Conservation (phyloP, 1,284 basidiomycete genomes). For the Xerocomus cyaneibrunnescens region DNA sequence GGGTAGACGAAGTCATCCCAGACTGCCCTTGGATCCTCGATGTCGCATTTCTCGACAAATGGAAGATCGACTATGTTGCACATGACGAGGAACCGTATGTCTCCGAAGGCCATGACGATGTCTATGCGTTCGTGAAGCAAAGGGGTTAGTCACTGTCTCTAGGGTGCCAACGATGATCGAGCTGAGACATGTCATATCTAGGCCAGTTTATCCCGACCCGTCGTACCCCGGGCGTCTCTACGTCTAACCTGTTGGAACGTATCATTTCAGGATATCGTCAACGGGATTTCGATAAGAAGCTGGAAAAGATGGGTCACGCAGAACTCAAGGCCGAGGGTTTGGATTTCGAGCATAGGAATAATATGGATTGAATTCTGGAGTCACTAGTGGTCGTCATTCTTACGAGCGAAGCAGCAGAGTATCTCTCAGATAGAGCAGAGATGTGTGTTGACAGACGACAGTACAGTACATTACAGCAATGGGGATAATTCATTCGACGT, state of each 20-base stretch:
- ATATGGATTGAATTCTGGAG: slow-evolving; percentile 4
- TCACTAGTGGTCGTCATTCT: neutral
- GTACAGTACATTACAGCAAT: slow-evolving; percentile 20
- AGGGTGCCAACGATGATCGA: neutral
- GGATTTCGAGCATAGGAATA: slow-evolving; percentile 29
- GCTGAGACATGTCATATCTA: slow-evolving; percentile 33
- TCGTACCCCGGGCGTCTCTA: slow-evolving; percentile 93
- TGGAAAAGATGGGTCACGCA: slow-evolving; percentile 80
- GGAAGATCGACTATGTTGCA: slow-evolving; percentile 94
- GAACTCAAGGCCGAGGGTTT: slow-evolving; percentile 62
- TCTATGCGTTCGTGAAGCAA: slow-evolving; percentile 82
- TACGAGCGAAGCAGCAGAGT: neutral
- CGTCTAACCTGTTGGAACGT: slow-evolving; percentile 88
- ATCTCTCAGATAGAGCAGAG: neutral
- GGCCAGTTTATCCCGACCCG: slow-evolving; percentile 96
- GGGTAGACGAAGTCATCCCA: slow-evolving; percentile 96
- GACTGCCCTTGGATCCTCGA: slow-evolving; percentile 94
- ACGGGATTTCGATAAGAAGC: slow-evolving; percentile 86
- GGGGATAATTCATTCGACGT: neutral
- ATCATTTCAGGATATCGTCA: slow-evolving; percentile 83
- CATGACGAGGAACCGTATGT: slow-evolving; percentile 91
- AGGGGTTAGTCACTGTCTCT: slow-evolving; percentile 52
- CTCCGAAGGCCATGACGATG: slow-evolving; percentile 74
- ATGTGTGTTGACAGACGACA: neutral
- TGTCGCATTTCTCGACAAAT: slow-evolving; percentile 77